Percentiles rank a stretch among this genome's conserved stretches.
Evolutionary conservation across 176 grass and related monocot species (phyloP).

Genomic region (Sorghum bicolor): DNA sequence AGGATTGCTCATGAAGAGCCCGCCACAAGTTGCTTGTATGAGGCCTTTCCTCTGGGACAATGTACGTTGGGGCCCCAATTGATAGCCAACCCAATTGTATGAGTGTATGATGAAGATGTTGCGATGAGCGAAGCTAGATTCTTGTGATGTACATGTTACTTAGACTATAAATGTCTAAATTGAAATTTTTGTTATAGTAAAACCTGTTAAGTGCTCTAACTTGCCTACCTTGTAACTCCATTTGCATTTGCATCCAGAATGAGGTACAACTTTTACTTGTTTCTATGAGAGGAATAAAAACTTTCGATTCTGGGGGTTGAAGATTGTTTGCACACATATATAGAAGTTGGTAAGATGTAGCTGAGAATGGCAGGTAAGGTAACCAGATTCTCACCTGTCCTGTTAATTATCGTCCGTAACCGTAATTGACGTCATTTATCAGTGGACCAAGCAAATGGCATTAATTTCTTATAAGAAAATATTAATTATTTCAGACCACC

Average conservation of each 20-base stretch:
- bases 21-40: conserved; percentile 34
- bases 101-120: background rate
- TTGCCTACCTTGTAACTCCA: background rate
- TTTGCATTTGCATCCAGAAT: background rate
- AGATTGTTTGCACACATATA: background rate
- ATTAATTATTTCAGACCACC: background rate
- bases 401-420: background rate
- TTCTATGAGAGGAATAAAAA: background rate
- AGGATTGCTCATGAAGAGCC: conserved; percentile 69
- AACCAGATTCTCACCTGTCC: background rate
- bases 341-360: background rate
- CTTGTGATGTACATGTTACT: background rate
- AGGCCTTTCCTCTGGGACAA: conserved; percentile 70
- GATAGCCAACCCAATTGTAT: conserved; percentile 22
- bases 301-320: background rate
- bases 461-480: background rate
- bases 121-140: background rate
- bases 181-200: background rate
- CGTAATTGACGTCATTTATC: background rate
- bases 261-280: background rate
- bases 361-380: background rate
- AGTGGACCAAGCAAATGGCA: background rate
- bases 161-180: background rate
- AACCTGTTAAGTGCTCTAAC: background rate
- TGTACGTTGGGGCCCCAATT: conserved; percentile 49